Evolutionary conservation across 805 yeast species (phyloP), one percentile per base, ranked within the genome.

Genomic region (Metschnikowia vanudenii): DNA sequence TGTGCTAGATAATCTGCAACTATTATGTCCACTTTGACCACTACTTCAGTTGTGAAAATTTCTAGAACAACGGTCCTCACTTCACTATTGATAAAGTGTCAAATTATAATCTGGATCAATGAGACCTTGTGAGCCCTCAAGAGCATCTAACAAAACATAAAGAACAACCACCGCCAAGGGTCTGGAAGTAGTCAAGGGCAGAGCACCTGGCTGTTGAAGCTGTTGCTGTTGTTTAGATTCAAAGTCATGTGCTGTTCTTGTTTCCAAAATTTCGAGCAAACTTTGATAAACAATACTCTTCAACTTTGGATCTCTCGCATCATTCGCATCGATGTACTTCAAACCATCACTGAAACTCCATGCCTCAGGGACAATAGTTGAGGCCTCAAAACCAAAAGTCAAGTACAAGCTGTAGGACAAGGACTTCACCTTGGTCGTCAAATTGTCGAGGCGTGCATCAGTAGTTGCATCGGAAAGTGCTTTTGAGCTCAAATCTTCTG

Each of bases 41-140:
- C n/a, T n/a, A n/a, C n/a, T n/a, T n/a, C n/a, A n/a, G n/a, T n/a
- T n/a, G n/a, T n/a, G n/a, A n/a, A n/a, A n/a, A n/a, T n/a, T n/a
- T n/a, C n/a, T n/a, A n/a, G n/a, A n/a, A n/a, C n/a, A n/a, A n/a
- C n/a, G n/a, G n/a, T n/a, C n/a, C n/a, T n/a, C n/a, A n/a, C n/a
- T n/a, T n/a, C n/a, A n/a, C n/a, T n/a, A n/a, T n/a, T n/a, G n/a
- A n/a, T n/a, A n/a, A n/a, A n/a, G n/a, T n/a, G n/a, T n/a, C n/a
- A n/a, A n/a, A n/a, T n/a, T n/a, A n/a, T n/a, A n/a, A n/a, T 83
- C 87, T 8, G 80, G 72, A 45, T 85, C 88, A 31, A 75, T 62
- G 7, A 84, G 71, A n/a, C 75, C 75, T 60, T 66, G 72, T 59
- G 57, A 69, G 42, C 67, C 66, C 59, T 64, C 71, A 50, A 78